Evolutionary conservation across 164 flowering plant genomes (phyloP), one percentile per base, ranked within the genome.

Genomic region (Vitis rotundifolia): DNA sequence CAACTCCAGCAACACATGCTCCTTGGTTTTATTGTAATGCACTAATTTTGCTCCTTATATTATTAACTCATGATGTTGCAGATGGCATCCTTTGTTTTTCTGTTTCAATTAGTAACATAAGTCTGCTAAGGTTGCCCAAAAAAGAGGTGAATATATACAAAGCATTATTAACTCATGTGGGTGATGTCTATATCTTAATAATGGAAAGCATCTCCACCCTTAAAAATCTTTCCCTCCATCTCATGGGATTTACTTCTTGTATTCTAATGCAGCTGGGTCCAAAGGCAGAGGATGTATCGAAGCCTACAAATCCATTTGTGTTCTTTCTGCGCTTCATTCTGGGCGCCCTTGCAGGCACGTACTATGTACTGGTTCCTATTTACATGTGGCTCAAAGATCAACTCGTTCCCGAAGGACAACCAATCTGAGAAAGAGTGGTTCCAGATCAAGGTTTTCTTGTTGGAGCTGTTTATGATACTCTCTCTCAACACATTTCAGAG

Each of bases 361-460:
- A 90, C 74, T 95, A 48, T 71, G 90, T 91, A 11, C 76, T 95
- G 70, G 88, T 95, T 74, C 98, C 99, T 2, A 84, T 89, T 56
- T 95, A 95, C 84, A 95, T 93, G 99, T 95, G 98, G 99, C 68
- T 95, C 76, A 95, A 95, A 74, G 91, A 95, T 82, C 85, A 84
- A 69, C 80, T 93, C 74, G 85, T 90, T 52, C 99, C 98, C 48
- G 82, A 90, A 75, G 97, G 93, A 53, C 72, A 56, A 76, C 96
- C 98, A 9, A 88, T 95, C 68, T 91, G 77, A 87, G 51, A 51
- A 67, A 64, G 56, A 63, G 49, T 15, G 26, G 60, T 9, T 22
- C 18, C 9, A 15, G 26, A 14, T 15, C 18, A 11, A 9, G 18
- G 26, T 18, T 15, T 9, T 15, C 60, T 9, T 37, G 44, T 37